Evolutionary conservation across 805 yeast species (phyloP).

Genomic region (Candida patagonica): DNA sequence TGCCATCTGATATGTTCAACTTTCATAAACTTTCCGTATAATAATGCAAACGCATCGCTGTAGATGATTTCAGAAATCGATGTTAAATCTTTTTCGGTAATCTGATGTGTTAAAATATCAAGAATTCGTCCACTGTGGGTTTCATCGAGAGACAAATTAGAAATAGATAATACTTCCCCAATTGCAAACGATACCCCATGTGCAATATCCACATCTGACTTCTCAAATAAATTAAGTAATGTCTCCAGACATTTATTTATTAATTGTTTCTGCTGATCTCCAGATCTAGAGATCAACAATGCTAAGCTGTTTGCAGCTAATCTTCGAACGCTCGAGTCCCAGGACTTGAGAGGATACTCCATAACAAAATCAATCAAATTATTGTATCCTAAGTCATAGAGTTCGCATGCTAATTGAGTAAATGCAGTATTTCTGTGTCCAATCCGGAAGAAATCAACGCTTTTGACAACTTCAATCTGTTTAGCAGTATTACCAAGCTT

Average conservation of each 20-base stretch:
- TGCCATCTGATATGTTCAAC: neutral
- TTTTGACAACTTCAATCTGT: slow-evolving; percentile 41
- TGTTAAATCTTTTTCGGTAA: slow-evolving; percentile 9
- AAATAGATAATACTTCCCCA: slow-evolving; percentile 14
- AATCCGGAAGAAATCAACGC: slow-evolving; percentile 43
- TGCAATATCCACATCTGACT: slow-evolving; percentile 11
- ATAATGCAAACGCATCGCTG: slow-evolving; percentile 30
- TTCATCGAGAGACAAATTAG: neutral
- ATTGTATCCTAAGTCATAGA: slow-evolving; percentile 14
- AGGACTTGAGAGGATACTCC: slow-evolving; percentile 27
- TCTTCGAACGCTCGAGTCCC: slow-evolving; percentile 36
- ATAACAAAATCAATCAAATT: slow-evolving; percentile 26
- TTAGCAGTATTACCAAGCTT: slow-evolving; percentile 24
- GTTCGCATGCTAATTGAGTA: slow-evolving; percentile 27
- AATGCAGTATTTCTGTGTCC: slow-evolving; percentile 38
- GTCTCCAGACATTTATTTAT: neutral
- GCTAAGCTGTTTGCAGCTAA: slow-evolving; percentile 34
- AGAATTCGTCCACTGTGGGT: neutral
- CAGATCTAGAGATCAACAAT: neutral
- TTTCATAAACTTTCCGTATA: neutral
- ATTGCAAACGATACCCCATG: slow-evolving; percentile 22
- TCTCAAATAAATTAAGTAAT: neutral
- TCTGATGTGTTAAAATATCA: slow-evolving; percentile 3
- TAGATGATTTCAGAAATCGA: slow-evolving; percentile 15
- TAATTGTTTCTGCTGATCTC: neutral